These are phyloP conservation scores for Lecanoromycetidae sp. DNA, from an alignment of 2,329 filamentous ascomycete species.

Conservation along the genomic window DNA sequence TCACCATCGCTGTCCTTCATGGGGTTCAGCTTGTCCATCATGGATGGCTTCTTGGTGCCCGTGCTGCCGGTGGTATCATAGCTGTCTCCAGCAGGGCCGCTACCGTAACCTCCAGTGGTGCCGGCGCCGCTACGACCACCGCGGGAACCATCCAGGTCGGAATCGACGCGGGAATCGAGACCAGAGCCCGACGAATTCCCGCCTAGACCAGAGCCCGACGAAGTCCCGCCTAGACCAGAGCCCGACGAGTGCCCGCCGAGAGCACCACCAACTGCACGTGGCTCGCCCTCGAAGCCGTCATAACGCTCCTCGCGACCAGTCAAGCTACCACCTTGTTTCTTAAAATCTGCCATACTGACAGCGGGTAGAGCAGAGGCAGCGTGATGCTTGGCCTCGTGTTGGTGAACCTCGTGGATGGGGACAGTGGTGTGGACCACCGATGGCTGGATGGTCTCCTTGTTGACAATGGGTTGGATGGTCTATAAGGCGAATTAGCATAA, in stretches of 20 bases:
- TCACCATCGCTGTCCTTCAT: constrained; percentile 41
- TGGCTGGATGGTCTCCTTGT: constrained; percentile 57
- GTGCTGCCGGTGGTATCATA: constrained; percentile 11
- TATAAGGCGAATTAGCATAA: constrained; percentile 46
- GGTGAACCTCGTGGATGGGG: constrained; percentile 60
- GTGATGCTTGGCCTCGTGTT: constrained; percentile 55
- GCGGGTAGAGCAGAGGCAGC: constrained; percentile 50
- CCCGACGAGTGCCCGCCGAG: constrained; percentile 20
- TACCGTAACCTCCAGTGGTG: constrained; percentile 8
- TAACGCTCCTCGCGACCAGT: constrained; percentile 43
- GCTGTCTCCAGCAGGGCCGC: constrained; percentile 14
- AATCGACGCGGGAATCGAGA: constrained; percentile 29
- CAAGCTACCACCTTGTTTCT: constrained; percentile 42
- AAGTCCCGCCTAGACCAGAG: constrained; percentile 14
- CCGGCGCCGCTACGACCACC: too few relatives aligned
- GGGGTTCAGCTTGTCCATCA: constrained; percentile 45
- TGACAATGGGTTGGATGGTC: constrained; percentile 56
- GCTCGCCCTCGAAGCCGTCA: constrained; percentile 51
- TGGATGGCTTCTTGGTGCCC: constrained; percentile 32
- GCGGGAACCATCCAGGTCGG: constrained; percentile 20
- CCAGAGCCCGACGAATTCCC: background rate
- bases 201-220: too few relatives aligned
- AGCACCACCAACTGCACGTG: constrained; percentile 35
- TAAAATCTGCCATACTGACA: constrained; percentile 55
- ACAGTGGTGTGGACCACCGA: constrained; percentile 59